Conservation (phyloP, 2,329 filamentous ascomycete genomes). For the Claviceps digitariae region DNA sequence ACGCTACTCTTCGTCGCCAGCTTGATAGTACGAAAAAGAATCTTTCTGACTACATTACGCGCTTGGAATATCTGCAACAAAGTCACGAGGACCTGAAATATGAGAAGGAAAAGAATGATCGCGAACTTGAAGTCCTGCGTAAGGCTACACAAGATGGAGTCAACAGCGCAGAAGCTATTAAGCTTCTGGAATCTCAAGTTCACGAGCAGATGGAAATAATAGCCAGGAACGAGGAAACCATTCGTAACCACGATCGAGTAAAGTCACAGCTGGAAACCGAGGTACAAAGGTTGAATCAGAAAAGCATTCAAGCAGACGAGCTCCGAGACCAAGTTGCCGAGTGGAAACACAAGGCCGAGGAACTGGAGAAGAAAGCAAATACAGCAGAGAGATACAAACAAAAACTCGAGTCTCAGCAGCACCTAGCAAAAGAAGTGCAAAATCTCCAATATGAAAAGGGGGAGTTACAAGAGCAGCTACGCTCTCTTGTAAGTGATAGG, state of each 20-base stretch:
- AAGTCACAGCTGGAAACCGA: constrained; percentile 45
- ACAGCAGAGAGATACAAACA: constrained; percentile 48
- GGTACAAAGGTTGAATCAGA: constrained; percentile 31
- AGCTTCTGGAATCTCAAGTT: constrained; percentile 41
- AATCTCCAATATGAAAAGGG: constrained; percentile 41
- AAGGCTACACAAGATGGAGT: constrained; percentile 38
- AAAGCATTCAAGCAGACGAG: constrained; percentile 34
- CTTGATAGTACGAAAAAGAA: constrained; percentile 41
- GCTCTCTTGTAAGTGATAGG: constrained; percentile 21
- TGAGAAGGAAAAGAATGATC: constrained; percentile 44
- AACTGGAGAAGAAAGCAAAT: constrained; percentile 49
- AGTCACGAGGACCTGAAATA: constrained; percentile 53
- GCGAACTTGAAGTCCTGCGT: constrained; percentile 36
- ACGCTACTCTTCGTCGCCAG: constrained; percentile 35
- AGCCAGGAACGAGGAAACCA: constrained; percentile 46
- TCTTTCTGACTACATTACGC: constrained; percentile 44
- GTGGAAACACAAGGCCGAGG: constrained; percentile 43
- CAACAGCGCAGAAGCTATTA: constrained; percentile 37
- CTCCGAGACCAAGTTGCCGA: constrained; percentile 47
- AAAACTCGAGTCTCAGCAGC: constrained; percentile 44
- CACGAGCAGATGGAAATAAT: constrained; percentile 60
- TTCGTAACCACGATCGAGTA: constrained; percentile 20
- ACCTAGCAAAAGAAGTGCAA: constrained; percentile 41
- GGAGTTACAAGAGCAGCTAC: constrained; percentile 35
- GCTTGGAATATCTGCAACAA: constrained; percentile 45